phyloP scores from a whole-genome alignment of 139 green algal species.

The Zygnema cylindricum region DNA sequence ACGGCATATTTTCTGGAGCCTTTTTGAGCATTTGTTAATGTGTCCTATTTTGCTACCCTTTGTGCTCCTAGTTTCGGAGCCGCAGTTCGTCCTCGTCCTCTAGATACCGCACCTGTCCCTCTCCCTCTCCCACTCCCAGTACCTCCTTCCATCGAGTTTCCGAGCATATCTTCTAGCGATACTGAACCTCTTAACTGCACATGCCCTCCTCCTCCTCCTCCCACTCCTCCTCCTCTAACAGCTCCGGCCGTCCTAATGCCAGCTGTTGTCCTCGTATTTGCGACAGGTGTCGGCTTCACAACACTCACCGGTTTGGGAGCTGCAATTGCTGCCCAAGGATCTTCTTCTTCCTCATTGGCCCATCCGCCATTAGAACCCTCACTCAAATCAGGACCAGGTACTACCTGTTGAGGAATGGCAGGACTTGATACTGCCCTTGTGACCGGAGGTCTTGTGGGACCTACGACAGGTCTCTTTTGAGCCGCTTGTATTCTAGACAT shows the following conservation, averaged over 20 bases:
- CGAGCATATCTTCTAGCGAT: conserved; percentile 21
- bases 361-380: background rate
- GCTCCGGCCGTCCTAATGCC: background rate
- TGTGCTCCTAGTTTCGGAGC: conserved; percentile 44
- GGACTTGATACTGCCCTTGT: background rate
- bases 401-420: background rate
- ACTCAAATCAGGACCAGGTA: background rate
- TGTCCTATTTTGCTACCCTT: background rate
- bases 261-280: too few relatives aligned
- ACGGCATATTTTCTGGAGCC: too few relatives aligned
- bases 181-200: background rate
- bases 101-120: background rate
- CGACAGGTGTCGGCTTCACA: too few relatives aligned
- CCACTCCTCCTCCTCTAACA: conserved; percentile 6
- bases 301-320: conserved; percentile 38
- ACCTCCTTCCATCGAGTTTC: background rate
- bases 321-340: conserved; percentile 42
- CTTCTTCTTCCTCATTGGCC: conserved; percentile 33
- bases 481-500: conserved; percentile 39
- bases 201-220: conserved; percentile 25
- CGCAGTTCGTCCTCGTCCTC: conserved; percentile 1
- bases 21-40: too few relatives aligned
- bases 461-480: conserved; percentile 29
- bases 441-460: background rate
- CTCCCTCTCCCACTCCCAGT: conserved; percentile 23